Percentiles rank a stretch among this genome's conserved stretches.
Evolutionary conservation across 108 stramenopile genomes (phyloP).

Genomic region (Discostella stelligeroides): DNA sequence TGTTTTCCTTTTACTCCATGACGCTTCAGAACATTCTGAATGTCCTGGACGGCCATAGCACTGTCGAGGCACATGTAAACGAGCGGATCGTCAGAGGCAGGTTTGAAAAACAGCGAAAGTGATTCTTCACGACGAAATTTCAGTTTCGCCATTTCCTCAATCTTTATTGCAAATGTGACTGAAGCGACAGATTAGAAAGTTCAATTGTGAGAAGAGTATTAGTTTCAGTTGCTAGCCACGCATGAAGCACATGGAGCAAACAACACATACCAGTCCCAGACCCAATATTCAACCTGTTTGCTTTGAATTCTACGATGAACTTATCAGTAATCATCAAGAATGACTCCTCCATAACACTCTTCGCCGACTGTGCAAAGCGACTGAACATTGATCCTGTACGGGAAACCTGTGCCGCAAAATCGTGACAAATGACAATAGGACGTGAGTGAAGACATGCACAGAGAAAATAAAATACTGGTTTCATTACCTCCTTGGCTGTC

Average conservation of each 20-base stretch:
- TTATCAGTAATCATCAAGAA: slow-evolving; percentile 88
- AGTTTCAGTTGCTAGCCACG: not conserved
- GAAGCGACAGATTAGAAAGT: not conserved
- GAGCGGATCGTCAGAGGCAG: slow-evolving; percentile 82
- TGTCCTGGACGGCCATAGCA: slow-evolving; percentile 82
- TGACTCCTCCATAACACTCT: slow-evolving; percentile 84
- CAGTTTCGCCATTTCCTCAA: slow-evolving; percentile 79
- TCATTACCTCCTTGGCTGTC: slow-evolving; percentile 45
- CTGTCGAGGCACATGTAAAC: slow-evolving; percentile 91
- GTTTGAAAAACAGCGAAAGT: slow-evolving; percentile 87
- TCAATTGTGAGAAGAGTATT: not conserved
- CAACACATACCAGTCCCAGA: slow-evolving; percentile 67
- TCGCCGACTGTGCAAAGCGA: slow-evolving; percentile 76
- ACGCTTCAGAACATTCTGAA: slow-evolving; percentile 83
- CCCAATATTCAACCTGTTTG: slow-evolving; percentile 76
- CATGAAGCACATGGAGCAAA: slow-evolving; percentile 2
- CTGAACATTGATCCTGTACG: slow-evolving; percentile 76
- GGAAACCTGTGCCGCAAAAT: slow-evolving; percentile 40
- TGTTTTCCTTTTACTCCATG: slow-evolving; percentile 93
- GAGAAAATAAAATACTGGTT: not conserved
- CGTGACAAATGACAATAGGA: not conserved
- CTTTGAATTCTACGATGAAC: slow-evolving; percentile 81
- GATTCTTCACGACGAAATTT: slow-evolving; percentile 89
- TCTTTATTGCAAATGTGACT: slow-evolving; percentile 77
- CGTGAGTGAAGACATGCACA: not conserved